Evolutionary conservation across 2,329 filamentous ascomycete genomes (phyloP), one percentile per base, ranked within the genome.

Genomic region (Colletotrichum sansevieriae): DNA sequence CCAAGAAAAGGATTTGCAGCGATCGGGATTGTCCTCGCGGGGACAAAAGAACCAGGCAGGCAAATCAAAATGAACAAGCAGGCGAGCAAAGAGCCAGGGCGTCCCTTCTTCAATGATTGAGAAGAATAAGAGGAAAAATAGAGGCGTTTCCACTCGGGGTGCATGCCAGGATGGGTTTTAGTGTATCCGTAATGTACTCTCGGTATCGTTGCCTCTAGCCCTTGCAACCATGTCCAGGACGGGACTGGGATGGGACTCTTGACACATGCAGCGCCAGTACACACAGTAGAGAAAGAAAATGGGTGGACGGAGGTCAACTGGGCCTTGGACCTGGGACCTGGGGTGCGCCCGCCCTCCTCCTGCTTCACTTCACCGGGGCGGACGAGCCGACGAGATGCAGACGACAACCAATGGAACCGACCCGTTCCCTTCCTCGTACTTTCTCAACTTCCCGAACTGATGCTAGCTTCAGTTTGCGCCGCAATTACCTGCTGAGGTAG

Each of bases 61-160:
- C 47, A 65, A 33, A 39, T 20, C 52, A 55, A 41, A 41, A 25
- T 25, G 25, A 25, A 25, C 25, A 25, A 4, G 4, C 25, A 25
- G 25, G 25, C 25, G 25, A 25, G 12, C n/a, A 12, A 13, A 51
- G 12, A 29, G 33, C 22, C n/a, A 52, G 44, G 41, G 41, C 29
- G 65, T 43, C 8, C 18, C 49, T 51, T 47, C 54, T 51, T 35
- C 54, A 49, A 18, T 64, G 49, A 59, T 22, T 65, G 51, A 61
- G 51, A 54, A 44, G 51, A 44, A 54, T 20, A 35, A 33, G 18
- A 41, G 51, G 12, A 39, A 49, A 37, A 65, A 60, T 29, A 56
- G 62, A 65, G 55, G 54, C 66, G 66, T 51, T 66, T 33, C 62
- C 55, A 61, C 66, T 49, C 62, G 62, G 55, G 62, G 46, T 61